Evolutionary conservation across 2,329 filamentous ascomycete genomes (phyloP), one percentile per base, ranked within the genome.

Genomic region (Tolypocladium inflatum): DNA sequence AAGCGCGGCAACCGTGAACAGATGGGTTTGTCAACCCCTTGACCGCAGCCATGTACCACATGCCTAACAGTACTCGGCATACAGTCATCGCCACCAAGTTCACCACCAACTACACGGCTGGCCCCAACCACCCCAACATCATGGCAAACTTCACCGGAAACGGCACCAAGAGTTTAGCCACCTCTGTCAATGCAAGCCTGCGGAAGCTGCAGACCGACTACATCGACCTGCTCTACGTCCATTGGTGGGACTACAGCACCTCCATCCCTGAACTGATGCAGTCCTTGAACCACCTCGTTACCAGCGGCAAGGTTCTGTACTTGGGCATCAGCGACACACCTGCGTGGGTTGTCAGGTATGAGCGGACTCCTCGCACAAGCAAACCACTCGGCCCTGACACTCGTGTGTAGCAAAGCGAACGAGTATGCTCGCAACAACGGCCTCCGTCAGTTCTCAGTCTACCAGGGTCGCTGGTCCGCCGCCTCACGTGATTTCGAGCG

Each of bases 161-260:
- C 65, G 79, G 81, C 21, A 74, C 80, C 48, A 89, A 89, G 72
- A 84, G 78, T 58, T 67, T 89, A 43, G 77, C 79, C 50, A 65
- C 73, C 1, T 85, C 82, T 1, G 73, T 87, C 37, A 73, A 80
- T 21, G 75, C 72, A n/a, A 84, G 81, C 59, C 67, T 87, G 59
- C 72, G 74, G 66, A 87, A 84, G 71, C 76, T 86, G 56, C 78
- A 85, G 70, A 89, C 86, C 0, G 78, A 82, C 56, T 91, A 89
- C 66, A 83, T 90, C 58, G 88, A 91, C 65, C 67, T 88, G 57
- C 75, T 85, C 2, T 86, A 84, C 56, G 75, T 85, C 39, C 83
- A 86, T 63, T 85, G 81, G 80, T 89, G 85, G 84, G 86, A 89
- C 68, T 86, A 79, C 65, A 82, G 78, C n/a, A 84, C 82, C n/a